phyloP scores from a whole-genome alignment of 257 asterid species.

The Paraleonurus japonicus region DNA sequence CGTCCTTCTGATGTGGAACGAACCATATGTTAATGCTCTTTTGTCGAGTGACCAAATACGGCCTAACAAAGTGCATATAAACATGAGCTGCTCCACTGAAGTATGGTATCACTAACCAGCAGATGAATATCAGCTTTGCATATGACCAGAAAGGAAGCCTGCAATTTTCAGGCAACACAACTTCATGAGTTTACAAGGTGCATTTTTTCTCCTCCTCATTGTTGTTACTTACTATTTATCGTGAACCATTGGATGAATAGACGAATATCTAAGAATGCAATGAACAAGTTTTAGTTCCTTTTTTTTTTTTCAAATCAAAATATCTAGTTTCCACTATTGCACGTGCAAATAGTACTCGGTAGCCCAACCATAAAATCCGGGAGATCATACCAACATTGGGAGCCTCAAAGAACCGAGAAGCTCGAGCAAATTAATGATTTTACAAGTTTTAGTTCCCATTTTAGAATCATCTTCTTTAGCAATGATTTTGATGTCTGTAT shows the following conservation, averaged over 20 bases:
- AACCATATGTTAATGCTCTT: constrained; percentile 66
- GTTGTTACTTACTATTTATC: no score
- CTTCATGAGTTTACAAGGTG: not conserved
- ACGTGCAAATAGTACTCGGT: no score
- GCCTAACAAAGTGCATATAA: constrained; percentile 71
- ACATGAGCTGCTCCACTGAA: constrained; percentile 91
- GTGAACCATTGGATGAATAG: not conserved
- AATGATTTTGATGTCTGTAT: not conserved
- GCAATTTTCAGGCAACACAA: not conserved
- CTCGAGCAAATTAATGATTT: no score
- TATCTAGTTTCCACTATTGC: no score
- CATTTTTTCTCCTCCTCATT: not conserved
- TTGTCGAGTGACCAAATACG: constrained; percentile 63
- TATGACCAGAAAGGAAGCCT: constrained; percentile 96
- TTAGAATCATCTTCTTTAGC: not conserved
- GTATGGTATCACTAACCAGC: constrained; percentile 96
- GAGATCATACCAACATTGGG: no score
- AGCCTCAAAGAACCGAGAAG: no score
- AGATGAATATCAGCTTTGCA: constrained; percentile 69
- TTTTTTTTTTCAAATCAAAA: no score
- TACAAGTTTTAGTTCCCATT: no score
- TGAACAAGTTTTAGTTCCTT: not conserved
- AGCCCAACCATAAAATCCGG: no score
- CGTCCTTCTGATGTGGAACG: constrained; percentile 66
- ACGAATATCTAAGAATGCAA: no score